These are phyloP conservation scores for Saxophila tyrrhenica DNA, from an alignment of 495 filamentous ascomycete genomes.

Conservation along the genomic window DNA sequence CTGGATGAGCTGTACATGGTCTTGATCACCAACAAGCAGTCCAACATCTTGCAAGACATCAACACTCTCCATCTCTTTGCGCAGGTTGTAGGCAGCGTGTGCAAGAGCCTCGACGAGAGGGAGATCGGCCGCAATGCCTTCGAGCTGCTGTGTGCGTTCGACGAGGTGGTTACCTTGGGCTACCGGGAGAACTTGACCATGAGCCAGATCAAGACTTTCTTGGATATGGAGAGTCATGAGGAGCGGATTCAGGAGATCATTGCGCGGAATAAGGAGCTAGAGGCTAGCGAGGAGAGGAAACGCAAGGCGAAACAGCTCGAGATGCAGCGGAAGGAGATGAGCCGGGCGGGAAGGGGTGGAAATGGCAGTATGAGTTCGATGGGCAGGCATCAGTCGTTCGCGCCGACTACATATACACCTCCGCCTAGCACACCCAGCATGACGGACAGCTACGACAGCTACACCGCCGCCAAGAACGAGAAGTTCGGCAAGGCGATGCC, in stretches of 20 bases:
- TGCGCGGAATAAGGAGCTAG: slow-evolving; percentile 86
- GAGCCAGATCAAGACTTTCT: slow-evolving; percentile 92
- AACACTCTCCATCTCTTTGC: slow-evolving; percentile 95
- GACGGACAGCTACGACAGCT: slow-evolving; percentile 77
- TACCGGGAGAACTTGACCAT: slow-evolving; percentile 93
- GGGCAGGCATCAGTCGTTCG: slow-evolving; percentile 67
- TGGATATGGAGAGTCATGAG: slow-evolving; percentile 98
- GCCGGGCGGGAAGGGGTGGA: slow-evolving; percentile 40
- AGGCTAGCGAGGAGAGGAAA: slow-evolving; percentile 95
- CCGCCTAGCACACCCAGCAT: slow-evolving; percentile 61
- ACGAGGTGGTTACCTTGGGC: slow-evolving; percentile 87
- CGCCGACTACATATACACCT: slow-evolving; percentile 55
- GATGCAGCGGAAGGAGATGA: slow-evolving; percentile 90
- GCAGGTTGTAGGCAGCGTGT: slow-evolving; percentile 90
- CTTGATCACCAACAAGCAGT: slow-evolving; percentile 97
- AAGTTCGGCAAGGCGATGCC: slow-evolving; percentile 38
- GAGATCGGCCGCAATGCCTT: slow-evolving; percentile 92
- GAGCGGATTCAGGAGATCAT: slow-evolving; percentile 70
- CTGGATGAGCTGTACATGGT: slow-evolving; percentile 99
- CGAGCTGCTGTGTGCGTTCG: slow-evolving; percentile 88
- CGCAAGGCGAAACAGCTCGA: slow-evolving; percentile 95
- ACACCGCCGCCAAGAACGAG: slow-evolving; percentile 96
- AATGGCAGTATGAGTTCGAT: slow-evolving; percentile 31
- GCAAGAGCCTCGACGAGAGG: slow-evolving; percentile 88
- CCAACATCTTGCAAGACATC: slow-evolving; percentile 97